Evolutionary conservation across 1,139 yeast genomes (phyloP).

Genomic region (Debaryomyces sp.): DNA sequence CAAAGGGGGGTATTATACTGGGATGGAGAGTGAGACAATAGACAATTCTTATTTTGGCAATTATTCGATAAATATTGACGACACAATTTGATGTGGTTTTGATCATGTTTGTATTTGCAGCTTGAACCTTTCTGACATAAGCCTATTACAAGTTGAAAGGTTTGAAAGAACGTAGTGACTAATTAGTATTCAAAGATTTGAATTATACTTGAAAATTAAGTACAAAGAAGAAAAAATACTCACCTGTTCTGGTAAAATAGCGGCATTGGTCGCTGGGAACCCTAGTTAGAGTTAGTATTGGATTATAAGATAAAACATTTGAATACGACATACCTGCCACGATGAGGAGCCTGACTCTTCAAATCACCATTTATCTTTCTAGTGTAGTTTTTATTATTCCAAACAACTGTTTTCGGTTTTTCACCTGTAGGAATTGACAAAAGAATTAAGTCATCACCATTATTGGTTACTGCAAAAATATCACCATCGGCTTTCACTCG

Average conservation of each 20-base stretch:
- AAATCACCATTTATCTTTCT: constrained; percentile 33
- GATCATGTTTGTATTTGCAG: constrained; percentile 61
- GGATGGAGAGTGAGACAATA: constrained; percentile 56
- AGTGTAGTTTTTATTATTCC: constrained; percentile 34
- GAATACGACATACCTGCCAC: constrained; percentile 14
- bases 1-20: constrained; percentile 73
- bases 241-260: constrained; percentile 44
- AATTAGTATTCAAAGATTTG: constrained; percentile 5
- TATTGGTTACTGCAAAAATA: constrained; percentile 35
- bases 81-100: constrained; percentile 56
- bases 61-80: constrained; percentile 46
- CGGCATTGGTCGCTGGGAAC: constrained; percentile 34
- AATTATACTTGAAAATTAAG: background rate
- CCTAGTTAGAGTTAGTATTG: constrained; percentile 21
- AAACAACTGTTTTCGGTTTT: constrained; percentile 20
- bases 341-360: constrained; percentile 17
- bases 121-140: constrained; percentile 53
- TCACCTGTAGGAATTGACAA: constrained; percentile 23
- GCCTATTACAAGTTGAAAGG: constrained; percentile 37
- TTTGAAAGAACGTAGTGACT: constrained; percentile 18
- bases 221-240: constrained; percentile 21
- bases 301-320: background rate
- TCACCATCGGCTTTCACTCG: constrained; percentile 36
- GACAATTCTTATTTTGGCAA: constrained; percentile 56
- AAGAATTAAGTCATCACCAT: constrained; percentile 37